These are phyloP conservation scores for Hanseniaspora taiwanica DNA, from an alignment of 805 yeast species.

Conservation along the genomic window DNA sequence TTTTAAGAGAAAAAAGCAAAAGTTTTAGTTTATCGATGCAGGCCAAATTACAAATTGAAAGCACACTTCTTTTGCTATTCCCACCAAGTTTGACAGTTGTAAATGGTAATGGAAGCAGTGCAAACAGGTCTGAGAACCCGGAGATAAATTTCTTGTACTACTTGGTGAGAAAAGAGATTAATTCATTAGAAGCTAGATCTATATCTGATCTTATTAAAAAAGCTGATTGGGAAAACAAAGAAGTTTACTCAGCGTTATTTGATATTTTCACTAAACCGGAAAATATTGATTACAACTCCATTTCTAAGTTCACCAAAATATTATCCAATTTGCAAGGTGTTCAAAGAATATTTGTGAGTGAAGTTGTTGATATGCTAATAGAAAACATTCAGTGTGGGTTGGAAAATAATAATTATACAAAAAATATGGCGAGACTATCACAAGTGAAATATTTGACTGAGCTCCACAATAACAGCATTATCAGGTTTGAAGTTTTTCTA, in stretches of 20 bases:
- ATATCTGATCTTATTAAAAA: constrained; percentile 28
- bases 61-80: constrained; percentile 38
- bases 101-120: constrained; percentile 17
- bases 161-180: constrained; percentile 40
- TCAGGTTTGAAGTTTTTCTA: constrained; percentile 33
- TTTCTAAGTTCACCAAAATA: constrained; percentile 36
- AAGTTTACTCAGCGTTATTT: constrained; percentile 23
- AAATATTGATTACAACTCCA: constrained; percentile 42
- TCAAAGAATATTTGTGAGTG: constrained; percentile 29
- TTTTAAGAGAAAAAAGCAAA: constrained; percentile 38
- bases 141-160: constrained; percentile 37
- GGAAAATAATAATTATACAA: constrained; percentile 47
- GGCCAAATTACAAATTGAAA: constrained; percentile 45
- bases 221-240: constrained; percentile 34
- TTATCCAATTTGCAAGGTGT: constrained; percentile 25
- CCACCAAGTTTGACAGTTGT: constrained; percentile 37
- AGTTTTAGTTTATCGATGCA: constrained; percentile 37
- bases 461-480: constrained; percentile 34
- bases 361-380: constrained; percentile 45
- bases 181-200: constrained; percentile 20
- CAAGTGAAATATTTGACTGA: constrained; percentile 48
- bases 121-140: constrained; percentile 16
- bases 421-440: constrained; percentile 48
- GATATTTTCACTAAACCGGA: constrained; percentile 46
- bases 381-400: constrained; percentile 56